A percentile compares a stretch with the other conserved stretches of the same genome.
phyloP scores from a whole-genome alignment of 2,329 filamentous ascomycete species.

The Colletotrichum caudatum region DNA sequence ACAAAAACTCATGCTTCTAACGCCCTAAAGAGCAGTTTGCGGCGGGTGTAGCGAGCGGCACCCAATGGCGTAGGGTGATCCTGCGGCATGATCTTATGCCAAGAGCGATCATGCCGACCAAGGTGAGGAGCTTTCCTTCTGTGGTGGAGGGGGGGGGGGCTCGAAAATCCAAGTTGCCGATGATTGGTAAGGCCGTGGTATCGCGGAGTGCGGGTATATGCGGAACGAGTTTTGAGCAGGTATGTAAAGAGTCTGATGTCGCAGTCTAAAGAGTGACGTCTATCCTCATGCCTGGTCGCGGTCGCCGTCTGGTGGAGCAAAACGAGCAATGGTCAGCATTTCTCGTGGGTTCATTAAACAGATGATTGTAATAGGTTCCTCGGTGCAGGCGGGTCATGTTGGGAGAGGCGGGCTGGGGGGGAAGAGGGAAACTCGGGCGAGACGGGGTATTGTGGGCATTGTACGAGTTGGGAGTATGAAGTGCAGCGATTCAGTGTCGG shows the following conservation, averaged over 20 bases:
- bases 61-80: slow-evolving; percentile 19
- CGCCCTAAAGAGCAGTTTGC: slow-evolving; percentile 8
- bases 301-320: slow-evolving; percentile 52
- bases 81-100: slow-evolving; percentile 14
- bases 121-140: neutral
- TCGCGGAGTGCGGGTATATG: slow-evolving; percentile 40
- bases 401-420: neutral
- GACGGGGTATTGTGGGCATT: slow-evolving; percentile 32
- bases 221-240: slow-evolving; percentile 21
- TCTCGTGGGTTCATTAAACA: slow-evolving; percentile 18
- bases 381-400: slow-evolving; percentile 16
- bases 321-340: slow-evolving; percentile 42
- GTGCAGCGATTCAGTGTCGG: slow-evolving; percentile 29
- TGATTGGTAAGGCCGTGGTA: slow-evolving; percentile 7
- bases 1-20: slow-evolving; percentile 27
- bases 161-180: slow-evolving; percentile 14
- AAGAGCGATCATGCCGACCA: neutral
- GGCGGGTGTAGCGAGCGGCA: slow-evolving; percentile 30
- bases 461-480: slow-evolving; percentile 22
- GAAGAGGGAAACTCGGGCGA: slow-evolving; percentile 8
- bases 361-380: slow-evolving; percentile 23
- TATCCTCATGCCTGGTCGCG: slow-evolving; percentile 49
- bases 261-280: slow-evolving; percentile 27
- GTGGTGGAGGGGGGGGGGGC: neutral
- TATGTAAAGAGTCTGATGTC: slow-evolving; percentile 30